These are phyloP conservation scores for Aspergillus tubingensis DNA, from an alignment of 2,329 filamentous ascomycete species.

Conservation along the genomic window DNA sequence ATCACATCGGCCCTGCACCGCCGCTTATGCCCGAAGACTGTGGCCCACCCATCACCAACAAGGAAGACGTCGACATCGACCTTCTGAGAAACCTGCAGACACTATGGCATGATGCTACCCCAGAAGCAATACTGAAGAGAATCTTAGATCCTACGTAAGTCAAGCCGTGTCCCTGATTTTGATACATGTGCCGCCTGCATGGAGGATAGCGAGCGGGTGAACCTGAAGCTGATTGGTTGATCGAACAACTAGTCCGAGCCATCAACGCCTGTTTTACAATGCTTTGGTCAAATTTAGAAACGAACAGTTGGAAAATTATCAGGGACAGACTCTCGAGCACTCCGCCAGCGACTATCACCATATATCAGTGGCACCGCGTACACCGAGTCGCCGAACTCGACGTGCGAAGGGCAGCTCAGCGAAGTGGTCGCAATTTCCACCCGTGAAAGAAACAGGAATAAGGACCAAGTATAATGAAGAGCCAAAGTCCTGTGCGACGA, in stretches of 20 bases:
- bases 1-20: slow-evolving; percentile 56
- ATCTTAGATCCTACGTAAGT: slow-evolving; percentile 67
- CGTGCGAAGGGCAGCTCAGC: slow-evolving; percentile 17
- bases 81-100: slow-evolving; percentile 83
- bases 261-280: slow-evolving; percentile 92
- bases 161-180: neutral
- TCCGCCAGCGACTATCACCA: slow-evolving; percentile 93
- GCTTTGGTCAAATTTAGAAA: slow-evolving; percentile 80
- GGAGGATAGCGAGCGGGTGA: neutral
- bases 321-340: slow-evolving; percentile 72
- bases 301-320: slow-evolving; percentile 82
- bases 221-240: slow-evolving; percentile 5
- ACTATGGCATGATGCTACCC: slow-evolving; percentile 83
- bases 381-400: slow-evolving; percentile 27
- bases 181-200: neutral
- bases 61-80: slow-evolving; percentile 74
- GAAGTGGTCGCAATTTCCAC: slow-evolving; percentile 26
- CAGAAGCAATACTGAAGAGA: slow-evolving; percentile 69
- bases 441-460: slow-evolving; percentile 55
- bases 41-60: slow-evolving; percentile 59
- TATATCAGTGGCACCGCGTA: slow-evolving; percentile 47
- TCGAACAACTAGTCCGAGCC: slow-evolving; percentile 63
- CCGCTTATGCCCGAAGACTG: slow-evolving; percentile 63
- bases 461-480: slow-evolving; percentile 53
- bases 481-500: slow-evolving; percentile 44